phyloP scores from a whole-genome alignment of 225 moss, liverwort and hornwort species.

The Thuidium tamariscinum region DNA sequence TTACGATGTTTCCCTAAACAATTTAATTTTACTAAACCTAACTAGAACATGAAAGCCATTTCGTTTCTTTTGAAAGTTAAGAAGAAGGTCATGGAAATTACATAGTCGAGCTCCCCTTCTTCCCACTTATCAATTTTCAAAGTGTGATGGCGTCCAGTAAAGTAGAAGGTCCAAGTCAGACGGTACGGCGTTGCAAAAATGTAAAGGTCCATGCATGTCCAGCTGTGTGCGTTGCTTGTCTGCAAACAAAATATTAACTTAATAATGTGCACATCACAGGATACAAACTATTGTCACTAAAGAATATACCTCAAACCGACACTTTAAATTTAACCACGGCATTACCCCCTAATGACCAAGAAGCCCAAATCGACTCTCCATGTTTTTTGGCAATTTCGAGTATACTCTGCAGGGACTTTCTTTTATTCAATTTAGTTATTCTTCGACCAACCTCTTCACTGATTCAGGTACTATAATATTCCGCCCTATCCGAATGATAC shows the following conservation, averaged over 20 bases:
- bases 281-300: background rate
- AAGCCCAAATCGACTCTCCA: background rate
- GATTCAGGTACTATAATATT: background rate
- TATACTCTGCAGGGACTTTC: background rate
- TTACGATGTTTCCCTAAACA: background rate
- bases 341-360: background rate
- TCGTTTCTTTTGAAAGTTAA: background rate
- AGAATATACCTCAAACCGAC: background rate
- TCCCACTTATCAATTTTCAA: constrained; percentile 35
- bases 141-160: constrained; percentile 37
- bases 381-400: background rate
- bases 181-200: constrained; percentile 52
- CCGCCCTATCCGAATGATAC: background rate
- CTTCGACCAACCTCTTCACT: background rate
- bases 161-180: constrained; percentile 51
- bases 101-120: constrained; percentile 45
- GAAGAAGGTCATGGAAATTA: background rate
- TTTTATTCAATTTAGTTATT: background rate
- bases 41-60: background rate
- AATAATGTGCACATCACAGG: background rate
- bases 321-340: background rate
- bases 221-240: constrained; percentile 44
- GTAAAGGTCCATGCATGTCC: constrained; percentile 57
- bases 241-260: background rate
- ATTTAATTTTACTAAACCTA: background rate